Evolutionary conservation across 1,284 basidiomycete genomes (phyloP), one percentile per base, ranked within the genome.

Genomic region (Heterobasidion irregulare): DNA sequence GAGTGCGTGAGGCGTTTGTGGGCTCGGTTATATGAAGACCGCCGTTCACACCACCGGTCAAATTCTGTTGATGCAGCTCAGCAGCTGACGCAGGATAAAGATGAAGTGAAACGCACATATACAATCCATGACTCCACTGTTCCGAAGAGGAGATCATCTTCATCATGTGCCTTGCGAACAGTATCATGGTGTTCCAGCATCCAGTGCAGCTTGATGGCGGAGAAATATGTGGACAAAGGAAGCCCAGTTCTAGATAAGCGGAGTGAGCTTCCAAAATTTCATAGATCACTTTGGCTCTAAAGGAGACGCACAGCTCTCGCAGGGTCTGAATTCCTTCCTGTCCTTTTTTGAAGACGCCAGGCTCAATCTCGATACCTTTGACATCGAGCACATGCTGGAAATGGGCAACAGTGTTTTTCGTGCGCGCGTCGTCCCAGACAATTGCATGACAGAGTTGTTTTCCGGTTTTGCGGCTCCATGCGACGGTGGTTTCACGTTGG

Each of bases 81-180:
- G 52, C 57, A 57, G 46, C 52, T n/a, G 10, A 12, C n/a, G 47
- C 54, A 19, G 45, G 35, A 46, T 44, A 47, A 48, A 41, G n/a
- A 41, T 58, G 35, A 53, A 51, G 41, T 55, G 47, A 54, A 57
- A 35, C 88, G 56, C 63, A 93, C 92, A 71, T 94, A 98, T 60
- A 89, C 82, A 55, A 98, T 81, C 94, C 96, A 99, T 36, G 90
- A 93, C 71, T 99, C 97, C 55, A 99, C 86, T 0, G 97, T 99
- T 35, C 96, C 96, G 64, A 98, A 95, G 49, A 88, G 73, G 35
- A 99, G 78, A 62, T 92, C 83, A 66, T 93, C 92, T 50, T 80
- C 73, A 44, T 91, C 85, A 68, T 95, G 87, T 0, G 96, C 95
- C 57, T 82, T 77, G 50, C 78, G 72, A 49, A 98, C 94, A 41